Percentiles rank a stretch among this genome's conserved stretches.
Evolutionary conservation across 495 filamentous ascomycete genomes (phyloP).

Genomic region (Schizothecium vesticola): DNA sequence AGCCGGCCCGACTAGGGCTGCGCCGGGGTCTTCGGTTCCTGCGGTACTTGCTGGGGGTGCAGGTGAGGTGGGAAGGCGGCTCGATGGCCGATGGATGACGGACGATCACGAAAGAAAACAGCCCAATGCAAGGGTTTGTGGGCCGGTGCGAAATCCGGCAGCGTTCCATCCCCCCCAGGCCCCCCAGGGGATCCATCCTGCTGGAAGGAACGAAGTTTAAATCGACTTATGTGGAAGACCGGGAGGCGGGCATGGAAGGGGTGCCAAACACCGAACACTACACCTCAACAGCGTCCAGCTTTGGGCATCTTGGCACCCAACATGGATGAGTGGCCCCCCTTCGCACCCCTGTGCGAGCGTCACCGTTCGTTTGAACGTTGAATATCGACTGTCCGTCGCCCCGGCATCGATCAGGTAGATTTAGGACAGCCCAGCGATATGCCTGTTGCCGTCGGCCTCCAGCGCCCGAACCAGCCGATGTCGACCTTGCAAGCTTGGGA

Average conservation of each 20-base stretch:
- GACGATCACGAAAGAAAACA: background rate
- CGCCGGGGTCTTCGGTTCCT: conserved; percentile 3
- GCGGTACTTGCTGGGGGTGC: background rate
- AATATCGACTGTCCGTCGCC: background rate
- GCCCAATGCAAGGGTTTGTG: background rate
- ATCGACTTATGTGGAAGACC: conserved; percentile 4
- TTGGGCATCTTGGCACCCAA: background rate
- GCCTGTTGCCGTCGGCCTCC: background rate
- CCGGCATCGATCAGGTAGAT: background rate
- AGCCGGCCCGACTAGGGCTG: conserved; percentile 17
- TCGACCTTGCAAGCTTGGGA: background rate
- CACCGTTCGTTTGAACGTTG: background rate
- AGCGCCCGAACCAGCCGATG: background rate
- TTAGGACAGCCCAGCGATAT: background rate
- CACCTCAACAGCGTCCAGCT: conserved; percentile 6
- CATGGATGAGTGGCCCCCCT: background rate
- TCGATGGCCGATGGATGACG: background rate
- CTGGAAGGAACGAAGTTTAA: conserved; percentile 16
- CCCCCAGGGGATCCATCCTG: background rate
- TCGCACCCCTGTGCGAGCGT: background rate
- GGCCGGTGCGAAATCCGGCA: conserved; percentile 2
- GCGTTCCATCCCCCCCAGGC: background rate
- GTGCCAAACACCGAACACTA: conserved; percentile 3
- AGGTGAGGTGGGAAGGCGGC: background rate
- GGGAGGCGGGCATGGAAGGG: conserved; percentile 2